Evolutionary conservation across 2,329 filamentous ascomycete genomes (phyloP), one percentile per base, ranked within the genome.

Genomic region (Colletotrichum sublineola): DNA sequence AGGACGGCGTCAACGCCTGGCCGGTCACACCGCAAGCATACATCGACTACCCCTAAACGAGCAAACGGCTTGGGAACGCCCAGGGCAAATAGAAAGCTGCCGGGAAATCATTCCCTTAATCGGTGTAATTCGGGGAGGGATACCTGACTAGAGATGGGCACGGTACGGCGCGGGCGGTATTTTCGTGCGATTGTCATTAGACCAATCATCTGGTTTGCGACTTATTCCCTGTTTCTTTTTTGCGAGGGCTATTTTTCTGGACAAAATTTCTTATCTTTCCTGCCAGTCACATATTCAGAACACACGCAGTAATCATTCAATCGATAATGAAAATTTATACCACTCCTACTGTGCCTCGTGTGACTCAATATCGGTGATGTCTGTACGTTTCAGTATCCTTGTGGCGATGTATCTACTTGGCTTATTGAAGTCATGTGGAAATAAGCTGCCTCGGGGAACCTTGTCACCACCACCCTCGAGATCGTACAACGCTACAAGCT

Each of bases 1-100:
- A 84, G 72, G 86, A 88, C 60, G 85, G 84, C 0, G 67, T 85
- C 0, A 85, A 87, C 63, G 76, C 76, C 0, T 85, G 84, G 82
- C 85, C 85, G 0, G 71, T 65, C 6, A 77, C 85, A 29, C 85
- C 85, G 3, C 61, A 75, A 4, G 80, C 82, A 74, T 86, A 86
- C 46, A 31, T 67, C 42, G 36, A 67, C 42, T 73, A 73, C 68
- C 20, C 29, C 42, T 67, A 9, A 31, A 67, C 9, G 50, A 33
- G 7, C 24, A 44, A 44, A 15, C n/a, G 33, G 36, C 33, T 0
- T 11, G 31, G 15, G 3, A 40, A 31, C 24, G 40, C 20, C 66
- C 50, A 52, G 42, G 57, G 55, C 33, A 52, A 8, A 56, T 38
- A 24, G 7, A 7, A 7, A 36, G 14, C 8, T 11, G 9, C 50